Conservation (phyloP, 1,139 yeast species). For the Blastobotrys aristatus region DNA sequence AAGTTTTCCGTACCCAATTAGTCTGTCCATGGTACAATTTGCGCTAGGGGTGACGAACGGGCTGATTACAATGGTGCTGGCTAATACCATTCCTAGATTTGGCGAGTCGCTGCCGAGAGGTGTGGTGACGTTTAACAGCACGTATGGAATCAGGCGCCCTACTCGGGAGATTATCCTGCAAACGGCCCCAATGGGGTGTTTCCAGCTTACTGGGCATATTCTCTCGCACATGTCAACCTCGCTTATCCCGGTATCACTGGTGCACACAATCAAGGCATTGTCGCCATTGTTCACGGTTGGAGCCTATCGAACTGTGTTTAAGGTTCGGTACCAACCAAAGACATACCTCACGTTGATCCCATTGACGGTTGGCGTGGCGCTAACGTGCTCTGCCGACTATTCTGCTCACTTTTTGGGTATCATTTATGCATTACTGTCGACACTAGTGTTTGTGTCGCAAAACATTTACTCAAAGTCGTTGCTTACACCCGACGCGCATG, state of each 20-base stretch:
- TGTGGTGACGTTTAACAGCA: neutral
- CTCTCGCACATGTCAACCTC: constrained; percentile 87
- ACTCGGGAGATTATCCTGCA: constrained; percentile 52
- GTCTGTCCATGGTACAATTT: constrained; percentile 83
- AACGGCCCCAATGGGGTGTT: constrained; percentile 88
- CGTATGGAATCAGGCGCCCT: constrained; percentile 40
- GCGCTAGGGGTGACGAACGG: constrained; percentile 63
- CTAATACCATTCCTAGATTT: neutral
- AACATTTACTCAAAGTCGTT: constrained; percentile 86
- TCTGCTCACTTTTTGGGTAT: constrained; percentile 56
- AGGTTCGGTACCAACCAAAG: constrained; percentile 49
- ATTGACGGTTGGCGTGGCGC: constrained; percentile 73
- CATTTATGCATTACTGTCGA: constrained; percentile 69
- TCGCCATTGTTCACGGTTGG: constrained; percentile 86
- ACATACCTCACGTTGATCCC: constrained; percentile 79
- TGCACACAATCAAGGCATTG: constrained; percentile 85
- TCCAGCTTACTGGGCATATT: constrained; percentile 87
- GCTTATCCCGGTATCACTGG: constrained; percentile 81
- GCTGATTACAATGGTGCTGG: constrained; percentile 31
- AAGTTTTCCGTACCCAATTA: constrained; percentile 69
- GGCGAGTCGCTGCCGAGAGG: constrained; percentile 21
- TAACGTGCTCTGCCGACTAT: constrained; percentile 56
- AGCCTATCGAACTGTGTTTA: constrained; percentile 61
- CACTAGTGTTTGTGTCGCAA: constrained; percentile 84
- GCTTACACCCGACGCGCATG: constrained; percentile 44